Evolutionary conservation across 164 flowering plant genomes (phyloP).

Genomic region (Tinospora cordifolia): DNA sequence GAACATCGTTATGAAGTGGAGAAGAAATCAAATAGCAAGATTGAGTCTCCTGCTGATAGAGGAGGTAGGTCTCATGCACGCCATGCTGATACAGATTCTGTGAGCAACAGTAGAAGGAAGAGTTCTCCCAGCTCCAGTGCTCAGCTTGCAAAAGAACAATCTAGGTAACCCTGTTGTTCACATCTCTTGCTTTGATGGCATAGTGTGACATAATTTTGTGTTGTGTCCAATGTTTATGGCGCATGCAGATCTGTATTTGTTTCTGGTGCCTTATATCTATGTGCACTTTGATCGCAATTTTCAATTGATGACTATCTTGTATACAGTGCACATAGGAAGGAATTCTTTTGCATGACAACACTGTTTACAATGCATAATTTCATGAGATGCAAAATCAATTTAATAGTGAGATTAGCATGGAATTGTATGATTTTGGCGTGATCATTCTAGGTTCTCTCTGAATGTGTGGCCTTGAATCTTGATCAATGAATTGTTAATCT

Average conservation of each 20-base stretch:
- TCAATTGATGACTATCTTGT: neutral
- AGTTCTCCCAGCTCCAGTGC: slow-evolving; percentile 22
- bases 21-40: slow-evolving; percentile 30
- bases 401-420: too few relatives aligned
- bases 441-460: neutral
- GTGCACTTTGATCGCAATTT: neutral
- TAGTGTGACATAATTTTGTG: neutral
- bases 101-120: slow-evolving; percentile 18
- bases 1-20: slow-evolving; percentile 34
- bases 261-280: neutral
- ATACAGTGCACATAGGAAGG: too few relatives aligned
- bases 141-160: slow-evolving; percentile 17
- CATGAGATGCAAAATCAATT: neutral
- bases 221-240: neutral
- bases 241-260: too few relatives aligned
- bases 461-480: neutral
- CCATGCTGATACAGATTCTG: slow-evolving; percentile 27
- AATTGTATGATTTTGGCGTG: too few relatives aligned
- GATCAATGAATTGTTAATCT: neutral
- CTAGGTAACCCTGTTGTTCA: slow-evolving; percentile 13
- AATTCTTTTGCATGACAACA: too few relatives aligned
- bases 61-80: slow-evolving; percentile 40
- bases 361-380: neutral
- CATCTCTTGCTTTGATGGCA: neutral
- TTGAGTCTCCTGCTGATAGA: slow-evolving; percentile 30